Evolutionary conservation across 1,139 yeast species (phyloP).

Genomic region (Wickerhamiella pararugosa): DNA sequence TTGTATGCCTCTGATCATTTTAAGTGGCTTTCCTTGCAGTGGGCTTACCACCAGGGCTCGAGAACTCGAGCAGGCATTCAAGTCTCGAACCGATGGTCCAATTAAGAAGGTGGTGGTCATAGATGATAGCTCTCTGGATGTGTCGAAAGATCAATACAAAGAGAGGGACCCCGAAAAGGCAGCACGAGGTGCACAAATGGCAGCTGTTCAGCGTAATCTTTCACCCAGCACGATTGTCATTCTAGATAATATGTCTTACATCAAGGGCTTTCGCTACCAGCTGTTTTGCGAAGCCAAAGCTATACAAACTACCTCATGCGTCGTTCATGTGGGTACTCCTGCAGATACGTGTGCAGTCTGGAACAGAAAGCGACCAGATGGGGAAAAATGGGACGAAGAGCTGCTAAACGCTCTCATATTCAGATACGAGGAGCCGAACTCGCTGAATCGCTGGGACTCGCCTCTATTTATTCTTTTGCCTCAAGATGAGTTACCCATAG

Average conservation of each 20-base stretch:
- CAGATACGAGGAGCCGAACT: constrained; percentile 90
- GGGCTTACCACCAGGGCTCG: constrained; percentile 73
- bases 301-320: constrained; percentile 66
- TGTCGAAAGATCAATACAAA: constrained; percentile 48
- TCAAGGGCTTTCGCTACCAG: constrained; percentile 92
- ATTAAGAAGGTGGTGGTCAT: constrained; percentile 51
- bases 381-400: constrained; percentile 44
- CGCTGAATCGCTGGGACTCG: constrained; percentile 80
- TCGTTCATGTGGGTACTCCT: constrained; percentile 64
- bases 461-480: constrained; percentile 65
- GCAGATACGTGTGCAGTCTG: constrained; percentile 44
- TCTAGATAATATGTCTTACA: constrained; percentile 74
- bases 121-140: constrained; percentile 65
- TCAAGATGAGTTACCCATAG: constrained; percentile 44
- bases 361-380: constrained; percentile 29
- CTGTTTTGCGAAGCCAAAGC: constrained; percentile 87
- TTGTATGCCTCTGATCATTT: constrained; percentile 65
- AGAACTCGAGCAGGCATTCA: constrained; percentile 35
- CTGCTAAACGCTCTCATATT: constrained; percentile 56
- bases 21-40: constrained; percentile 73
- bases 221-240: constrained; percentile 58
- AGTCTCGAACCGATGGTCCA: constrained; percentile 33
- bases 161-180: constrained; percentile 46
- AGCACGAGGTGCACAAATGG: constrained; percentile 69
- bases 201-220: constrained; percentile 76